Evolutionary conservation across 805 yeast genomes (phyloP).

Genomic region (Phaffomyces thermotolerans): DNA sequence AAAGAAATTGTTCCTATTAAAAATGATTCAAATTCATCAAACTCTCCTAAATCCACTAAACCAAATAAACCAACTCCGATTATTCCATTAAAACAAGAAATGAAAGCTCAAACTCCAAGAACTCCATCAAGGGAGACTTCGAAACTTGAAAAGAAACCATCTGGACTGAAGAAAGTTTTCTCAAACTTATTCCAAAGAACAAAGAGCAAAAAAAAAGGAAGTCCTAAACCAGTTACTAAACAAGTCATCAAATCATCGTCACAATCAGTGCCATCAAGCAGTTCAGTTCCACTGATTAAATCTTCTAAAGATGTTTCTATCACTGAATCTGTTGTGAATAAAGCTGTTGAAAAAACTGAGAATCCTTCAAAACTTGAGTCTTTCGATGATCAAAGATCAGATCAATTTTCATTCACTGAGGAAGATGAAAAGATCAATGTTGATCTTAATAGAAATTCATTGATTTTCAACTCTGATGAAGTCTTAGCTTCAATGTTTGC

Average conservation of each 20-base stretch:
- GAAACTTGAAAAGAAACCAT: conserved; percentile 14
- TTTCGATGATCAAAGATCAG: conserved; percentile 4
- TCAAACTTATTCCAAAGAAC: conserved; percentile 6
- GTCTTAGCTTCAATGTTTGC: conserved; percentile 12
- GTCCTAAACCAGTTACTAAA: not conserved
- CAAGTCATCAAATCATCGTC: not conserved
- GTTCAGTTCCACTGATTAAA: too few relatives aligned
- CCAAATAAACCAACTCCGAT: not conserved
- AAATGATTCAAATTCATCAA: not conserved
- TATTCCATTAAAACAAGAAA: not conserved
- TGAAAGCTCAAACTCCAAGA: not conserved
- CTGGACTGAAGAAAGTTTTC: conserved; percentile 18
- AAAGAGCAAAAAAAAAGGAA: not conserved
- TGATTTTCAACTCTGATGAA: conserved; percentile 9
- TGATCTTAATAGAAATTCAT: not conserved
- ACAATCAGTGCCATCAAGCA: too few relatives aligned
- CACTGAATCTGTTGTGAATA: not conserved
- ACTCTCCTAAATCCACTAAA: not conserved
- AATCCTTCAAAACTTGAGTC: not conserved
- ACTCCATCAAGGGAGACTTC: not conserved
- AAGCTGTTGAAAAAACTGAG: not conserved
- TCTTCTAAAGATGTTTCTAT: too few relatives aligned
- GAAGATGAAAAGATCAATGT: conserved; percentile 20
- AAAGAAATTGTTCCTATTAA: not conserved
- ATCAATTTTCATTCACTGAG: conserved; percentile 20